These are phyloP conservation scores for Yarrowia galli DNA, from an alignment of 1,139 yeast species.

Conservation along the genomic window DNA sequence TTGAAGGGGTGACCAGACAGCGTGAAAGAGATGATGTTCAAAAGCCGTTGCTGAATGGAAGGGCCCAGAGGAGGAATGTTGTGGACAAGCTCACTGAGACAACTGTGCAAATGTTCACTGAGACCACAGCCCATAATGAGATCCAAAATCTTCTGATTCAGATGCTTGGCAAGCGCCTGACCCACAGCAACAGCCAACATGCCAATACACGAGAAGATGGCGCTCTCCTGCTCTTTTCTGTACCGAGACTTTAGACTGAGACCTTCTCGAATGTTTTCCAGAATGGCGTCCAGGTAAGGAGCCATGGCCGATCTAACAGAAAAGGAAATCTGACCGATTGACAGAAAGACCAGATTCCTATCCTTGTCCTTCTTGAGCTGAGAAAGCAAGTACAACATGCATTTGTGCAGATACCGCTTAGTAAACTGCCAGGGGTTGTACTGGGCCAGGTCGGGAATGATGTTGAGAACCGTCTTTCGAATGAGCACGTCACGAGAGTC, in stretches of 20 bases:
- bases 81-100: slow-evolving; percentile 69
- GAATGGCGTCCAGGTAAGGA: slow-evolving; percentile 83
- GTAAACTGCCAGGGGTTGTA: slow-evolving; percentile 82
- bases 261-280: slow-evolving; percentile 85
- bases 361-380: slow-evolving; percentile 82
- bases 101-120: slow-evolving; percentile 78
- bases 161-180: slow-evolving; percentile 90
- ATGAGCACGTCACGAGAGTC: slow-evolving; percentile 79
- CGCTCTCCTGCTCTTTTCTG: slow-evolving; percentile 80
- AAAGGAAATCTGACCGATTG: slow-evolving; percentile 84
- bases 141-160: slow-evolving; percentile 81
- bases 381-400: slow-evolving; percentile 76
- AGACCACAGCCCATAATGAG: slow-evolving; percentile 83
- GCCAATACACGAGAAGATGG: slow-evolving; percentile 88
- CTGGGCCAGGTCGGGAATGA: slow-evolving; percentile 81
- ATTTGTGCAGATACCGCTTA: slow-evolving; percentile 79
- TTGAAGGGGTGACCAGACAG: slow-evolving; percentile 81
- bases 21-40: slow-evolving; percentile 77
- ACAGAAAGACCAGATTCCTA: slow-evolving; percentile 75
- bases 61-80: slow-evolving; percentile 83
- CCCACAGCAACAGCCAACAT: slow-evolving; percentile 90
- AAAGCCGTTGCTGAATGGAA: slow-evolving; percentile 71
- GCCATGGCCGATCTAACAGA: slow-evolving; percentile 89
- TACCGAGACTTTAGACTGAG: slow-evolving; percentile 67
- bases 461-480: slow-evolving; percentile 80